Evolutionary conservation across 306 rosid genomes (phyloP).

Genomic region (Fragaria iinumae): DNA sequence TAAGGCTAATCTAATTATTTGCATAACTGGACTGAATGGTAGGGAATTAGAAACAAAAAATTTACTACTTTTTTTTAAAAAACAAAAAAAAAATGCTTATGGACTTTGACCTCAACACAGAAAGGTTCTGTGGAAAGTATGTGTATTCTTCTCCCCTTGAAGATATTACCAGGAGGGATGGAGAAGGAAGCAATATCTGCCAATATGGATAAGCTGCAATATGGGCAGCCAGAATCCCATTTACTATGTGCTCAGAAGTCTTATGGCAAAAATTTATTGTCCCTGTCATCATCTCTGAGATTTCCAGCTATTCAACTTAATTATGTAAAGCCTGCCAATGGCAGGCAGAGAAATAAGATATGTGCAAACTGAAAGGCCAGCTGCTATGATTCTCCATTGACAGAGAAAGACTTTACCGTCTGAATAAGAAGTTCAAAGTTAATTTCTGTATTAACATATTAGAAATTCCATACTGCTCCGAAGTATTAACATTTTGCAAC

Average conservation of each 20-base stretch:
- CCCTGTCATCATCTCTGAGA: neutral
- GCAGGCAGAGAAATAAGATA: neutral
- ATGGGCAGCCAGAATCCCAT: conserved; percentile 9
- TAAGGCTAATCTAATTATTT: too few species aligned
- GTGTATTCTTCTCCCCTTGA: neutral
- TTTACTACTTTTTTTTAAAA: too few species aligned
- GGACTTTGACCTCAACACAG: neutral
- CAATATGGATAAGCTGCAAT: conserved; percentile 8
- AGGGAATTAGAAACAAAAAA: neutral
- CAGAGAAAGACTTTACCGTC: neutral
- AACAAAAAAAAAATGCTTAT: neutral
- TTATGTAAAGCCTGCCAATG: neutral
- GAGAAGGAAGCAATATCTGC: neutral
- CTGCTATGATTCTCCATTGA: neutral
- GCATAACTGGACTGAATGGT: too few species aligned
- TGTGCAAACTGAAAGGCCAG: neutral
- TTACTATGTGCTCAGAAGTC: neutral
- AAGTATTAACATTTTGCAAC: too few species aligned
- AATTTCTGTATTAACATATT: neutral
- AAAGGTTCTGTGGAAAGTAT: neutral
- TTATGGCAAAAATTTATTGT: neutral
- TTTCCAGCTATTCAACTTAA: neutral
- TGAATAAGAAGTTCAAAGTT: neutral
- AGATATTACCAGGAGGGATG: conserved; percentile 1
- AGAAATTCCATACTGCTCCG: neutral